Evolutionary conservation across 1,284 basidiomycete species (phyloP).

Genomic region (Sparassis latifolia): DNA sequence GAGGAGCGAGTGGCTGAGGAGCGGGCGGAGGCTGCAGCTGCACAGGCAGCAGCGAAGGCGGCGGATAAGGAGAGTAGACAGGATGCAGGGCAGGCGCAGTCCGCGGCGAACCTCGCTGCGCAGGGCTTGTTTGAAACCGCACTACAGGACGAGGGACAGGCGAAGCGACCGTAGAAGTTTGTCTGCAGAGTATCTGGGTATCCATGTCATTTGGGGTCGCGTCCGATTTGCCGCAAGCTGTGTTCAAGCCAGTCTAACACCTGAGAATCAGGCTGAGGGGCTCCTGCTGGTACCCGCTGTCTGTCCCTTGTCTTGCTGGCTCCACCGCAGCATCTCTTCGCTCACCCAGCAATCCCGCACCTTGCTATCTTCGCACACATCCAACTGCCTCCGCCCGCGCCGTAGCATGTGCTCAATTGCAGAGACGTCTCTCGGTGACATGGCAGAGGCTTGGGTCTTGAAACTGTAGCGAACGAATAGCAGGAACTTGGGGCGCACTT

Average conservation of each 20-base stretch:
- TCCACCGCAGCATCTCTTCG: constrained; percentile 61
- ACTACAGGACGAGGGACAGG: constrained; percentile 4
- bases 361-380: constrained; percentile 56
- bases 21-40: constrained; percentile 8
- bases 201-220: no score
- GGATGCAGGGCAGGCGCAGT: constrained; percentile 15
- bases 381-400: constrained; percentile 56
- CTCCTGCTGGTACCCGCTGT: neutral
- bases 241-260: no score
- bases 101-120: constrained; percentile 19
- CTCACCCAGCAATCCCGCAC: constrained; percentile 72
- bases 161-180: neutral
- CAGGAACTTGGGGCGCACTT: constrained; percentile 54
- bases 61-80: constrained; percentile 18
- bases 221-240: no score
- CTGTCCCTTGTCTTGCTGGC: constrained; percentile 18
- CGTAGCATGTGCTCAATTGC: constrained; percentile 70
- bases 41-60: constrained; percentile 11
- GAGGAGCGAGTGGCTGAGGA: constrained; percentile 9
- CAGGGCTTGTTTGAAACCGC: constrained; percentile 21
- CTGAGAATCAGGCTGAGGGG: no score
- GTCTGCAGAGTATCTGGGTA: no score
- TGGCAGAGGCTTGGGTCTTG: constrained; percentile 48
- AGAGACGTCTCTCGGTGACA: constrained; percentile 59
- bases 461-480: constrained; percentile 65